Percentiles rank a stretch among this genome's conserved stretches.
phyloP scores from a whole-genome alignment of 2,329 filamentous ascomycete genomes.

The Metarhizium rileyi region DNA sequence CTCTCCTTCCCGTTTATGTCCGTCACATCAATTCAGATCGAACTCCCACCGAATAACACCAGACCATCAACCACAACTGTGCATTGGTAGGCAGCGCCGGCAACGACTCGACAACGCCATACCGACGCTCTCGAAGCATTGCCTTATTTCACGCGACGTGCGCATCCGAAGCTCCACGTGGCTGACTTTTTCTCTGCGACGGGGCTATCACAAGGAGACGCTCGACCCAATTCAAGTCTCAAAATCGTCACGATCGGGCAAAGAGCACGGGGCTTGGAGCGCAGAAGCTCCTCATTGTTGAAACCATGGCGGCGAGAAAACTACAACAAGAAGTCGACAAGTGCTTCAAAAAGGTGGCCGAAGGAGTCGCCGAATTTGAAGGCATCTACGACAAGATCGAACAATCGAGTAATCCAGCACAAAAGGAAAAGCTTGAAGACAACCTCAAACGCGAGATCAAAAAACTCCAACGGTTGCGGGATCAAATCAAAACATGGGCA shows the following conservation, averaged over 20 bases:
- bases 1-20: slow-evolving; percentile 10
- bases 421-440: slow-evolving; percentile 98
- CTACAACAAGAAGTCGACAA: slow-evolving; percentile 97
- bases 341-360: slow-evolving; percentile 96
- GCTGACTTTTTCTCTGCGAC: background rate
- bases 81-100: background rate
- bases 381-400: slow-evolving; percentile 97
- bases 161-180: slow-evolving; percentile 1
- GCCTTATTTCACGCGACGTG: background rate
- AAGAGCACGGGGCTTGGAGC: background rate
- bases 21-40: slow-evolving; percentile 8
- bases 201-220: background rate
- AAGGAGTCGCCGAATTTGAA: slow-evolving; percentile 88
- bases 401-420: slow-evolving; percentile 80
- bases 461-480: slow-evolving; percentile 92
- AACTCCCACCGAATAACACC: slow-evolving; percentile 1
- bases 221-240: background rate
- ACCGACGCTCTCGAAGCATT: background rate
- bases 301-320: slow-evolving; percentile 86
- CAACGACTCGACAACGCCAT: background rate
- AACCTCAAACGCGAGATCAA: slow-evolving; percentile 99
- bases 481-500: slow-evolving; percentile 99
- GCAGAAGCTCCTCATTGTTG: background rate
- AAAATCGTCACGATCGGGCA: background rate
- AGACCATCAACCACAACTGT: background rate